Base-by-base conservation (phyloP, 2,329 filamentous ascomycete genomes). In the Apiospora hydei region DNA sequence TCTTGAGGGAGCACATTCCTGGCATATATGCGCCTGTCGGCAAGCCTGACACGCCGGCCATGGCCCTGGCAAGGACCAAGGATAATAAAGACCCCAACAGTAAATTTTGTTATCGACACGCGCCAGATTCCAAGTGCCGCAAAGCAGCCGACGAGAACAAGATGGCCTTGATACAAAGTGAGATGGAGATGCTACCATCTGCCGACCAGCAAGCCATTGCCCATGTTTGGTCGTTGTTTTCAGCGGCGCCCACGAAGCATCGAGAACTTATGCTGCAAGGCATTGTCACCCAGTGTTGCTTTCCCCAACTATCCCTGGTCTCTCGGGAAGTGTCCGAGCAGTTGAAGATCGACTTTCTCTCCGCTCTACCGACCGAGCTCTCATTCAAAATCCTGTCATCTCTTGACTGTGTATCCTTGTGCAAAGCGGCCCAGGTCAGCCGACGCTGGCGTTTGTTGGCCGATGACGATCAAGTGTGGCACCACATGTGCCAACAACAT, bases 381-480 rank as follows among this genome's bases (percentile, higher is more conserved):
- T 94, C 95, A 24, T 96, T 97, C 84, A 97, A 97, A 82, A 96
- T 99, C 49, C 88, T 99, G 3, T 95, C 93, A 77, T 96, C 93
- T 78, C 91, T 99, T 72, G 96, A 99, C 81, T 98, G 96, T 0
- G 93, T 93, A 2, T 98, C 96, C 0, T 88, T 99, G 0, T 98
- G 96, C 86, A 98, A 98, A 81, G 96, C 96, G 1, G 94, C 96
- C 0, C 95, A 98, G 82, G 96, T 99, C 71, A 98, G 94, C 80
- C 90, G 91, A 72, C 89, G 92, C 77, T 99, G 96, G 96, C 89
- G 94, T 74, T 90, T 90, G 72, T 85, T 99, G 53, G 96, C 96
- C n/a, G 96, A 98, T 78, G 96, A 98, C 79, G 96, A 99, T 81
- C 93, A 97, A 11, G 96, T 99, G 4, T 99, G 96, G 96, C 94